Conservation (phyloP, 257 asterid species). For the Scutellaria baicalensis region DNA sequence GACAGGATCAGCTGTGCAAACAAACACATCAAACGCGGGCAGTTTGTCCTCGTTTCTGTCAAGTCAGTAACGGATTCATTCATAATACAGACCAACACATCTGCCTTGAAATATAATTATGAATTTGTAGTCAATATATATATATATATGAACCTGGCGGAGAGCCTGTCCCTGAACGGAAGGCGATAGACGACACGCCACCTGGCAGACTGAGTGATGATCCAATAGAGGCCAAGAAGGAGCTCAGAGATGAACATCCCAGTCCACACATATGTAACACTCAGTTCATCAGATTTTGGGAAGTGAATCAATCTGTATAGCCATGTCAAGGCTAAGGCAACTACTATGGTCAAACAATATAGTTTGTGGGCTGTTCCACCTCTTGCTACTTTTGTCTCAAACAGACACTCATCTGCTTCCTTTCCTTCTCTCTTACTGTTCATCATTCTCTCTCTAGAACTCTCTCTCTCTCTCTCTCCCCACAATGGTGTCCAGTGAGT, state of each 20-base stretch:
- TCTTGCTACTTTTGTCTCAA: slow-evolving; percentile 44
- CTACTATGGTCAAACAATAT: slow-evolving; percentile 25
- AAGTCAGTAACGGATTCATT: background rate
- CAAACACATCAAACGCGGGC: slow-evolving; percentile 36
- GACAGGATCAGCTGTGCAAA: slow-evolving; percentile 41
- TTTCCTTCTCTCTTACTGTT: background rate
- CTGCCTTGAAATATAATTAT: background rate
- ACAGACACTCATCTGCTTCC: slow-evolving; percentile 19
- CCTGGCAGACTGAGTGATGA: slow-evolving; percentile 56
- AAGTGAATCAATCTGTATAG: slow-evolving; percentile 36
- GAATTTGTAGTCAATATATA: background rate
- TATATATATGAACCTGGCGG: slow-evolving; percentile 37
- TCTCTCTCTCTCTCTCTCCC: background rate
- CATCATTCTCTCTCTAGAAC: slow-evolving; percentile 12
- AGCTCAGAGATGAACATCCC: slow-evolving; percentile 44
- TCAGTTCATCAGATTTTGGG: slow-evolving; percentile 25
- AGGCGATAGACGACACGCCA: slow-evolving; percentile 37
- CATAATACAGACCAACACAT: background rate
- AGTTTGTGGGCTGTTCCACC: slow-evolving; percentile 21
- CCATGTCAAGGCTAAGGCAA: slow-evolving; percentile 31
- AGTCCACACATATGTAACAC: slow-evolving; percentile 46
- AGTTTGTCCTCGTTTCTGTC: slow-evolving; percentile 27
- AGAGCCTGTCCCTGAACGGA: slow-evolving; percentile 46
- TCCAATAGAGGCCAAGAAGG: slow-evolving; percentile 56
- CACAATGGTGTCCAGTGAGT: too few species aligned